Conservation (phyloP, 176 grass and related monocot species). For the Saccharum spontaneum region DNA sequence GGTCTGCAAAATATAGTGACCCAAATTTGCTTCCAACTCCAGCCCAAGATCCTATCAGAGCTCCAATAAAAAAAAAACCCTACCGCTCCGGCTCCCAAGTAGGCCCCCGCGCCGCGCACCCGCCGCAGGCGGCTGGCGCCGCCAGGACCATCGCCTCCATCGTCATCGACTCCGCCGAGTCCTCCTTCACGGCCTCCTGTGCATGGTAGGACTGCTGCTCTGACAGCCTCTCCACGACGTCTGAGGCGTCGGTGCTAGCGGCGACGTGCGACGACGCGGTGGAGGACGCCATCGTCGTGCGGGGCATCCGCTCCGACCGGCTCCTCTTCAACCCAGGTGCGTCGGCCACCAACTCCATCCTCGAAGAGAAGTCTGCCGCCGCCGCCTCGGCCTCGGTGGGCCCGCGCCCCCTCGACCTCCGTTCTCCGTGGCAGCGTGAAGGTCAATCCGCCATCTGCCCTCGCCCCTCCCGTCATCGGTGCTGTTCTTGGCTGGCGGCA, state of each 20-base stretch:
- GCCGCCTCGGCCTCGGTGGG: neutral
- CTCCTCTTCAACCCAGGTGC: conserved; percentile 62
- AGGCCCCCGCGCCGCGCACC: neutral
- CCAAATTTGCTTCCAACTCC: too few relatives aligned
- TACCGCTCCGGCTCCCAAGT: too few relatives aligned
- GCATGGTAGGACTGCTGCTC: conserved; percentile 33
- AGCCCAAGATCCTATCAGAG: too few relatives aligned
- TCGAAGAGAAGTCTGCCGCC: conserved; percentile 17
- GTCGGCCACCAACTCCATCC: conserved; percentile 62
- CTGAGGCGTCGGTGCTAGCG: conserved; percentile 31
- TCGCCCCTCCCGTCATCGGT: too few relatives aligned
- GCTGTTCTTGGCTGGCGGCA: too few relatives aligned
- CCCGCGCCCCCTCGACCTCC: too few relatives aligned
- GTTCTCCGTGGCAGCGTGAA: too few relatives aligned
- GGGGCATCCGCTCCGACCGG: conserved; percentile 56
- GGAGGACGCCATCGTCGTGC: conserved; percentile 38
- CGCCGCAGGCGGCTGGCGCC: neutral
- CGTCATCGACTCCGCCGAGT: conserved; percentile 56
- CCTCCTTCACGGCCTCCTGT: conserved; percentile 60
- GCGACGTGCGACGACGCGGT: neutral
- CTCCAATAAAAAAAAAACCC: too few relatives aligned
- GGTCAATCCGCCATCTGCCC: too few relatives aligned
- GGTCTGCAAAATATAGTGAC: too few relatives aligned
- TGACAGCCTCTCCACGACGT: conserved; percentile 55
- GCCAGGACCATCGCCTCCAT: conserved; percentile 48